These are phyloP conservation scores for Fusarium fracticaudum DNA, from an alignment of 2,329 filamentous ascomycete species.

Conservation along the genomic window DNA sequence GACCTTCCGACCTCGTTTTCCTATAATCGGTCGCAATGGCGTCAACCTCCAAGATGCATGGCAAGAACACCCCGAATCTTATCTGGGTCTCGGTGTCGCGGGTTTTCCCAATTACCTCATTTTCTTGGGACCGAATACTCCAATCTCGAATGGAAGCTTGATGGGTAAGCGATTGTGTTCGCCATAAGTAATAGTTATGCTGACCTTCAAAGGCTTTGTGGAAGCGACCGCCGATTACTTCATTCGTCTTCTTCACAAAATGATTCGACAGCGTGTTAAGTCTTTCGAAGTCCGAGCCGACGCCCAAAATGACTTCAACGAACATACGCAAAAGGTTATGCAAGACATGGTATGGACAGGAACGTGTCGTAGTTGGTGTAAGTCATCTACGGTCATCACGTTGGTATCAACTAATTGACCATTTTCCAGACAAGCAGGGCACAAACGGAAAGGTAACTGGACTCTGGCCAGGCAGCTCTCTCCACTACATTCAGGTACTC, in stretches of 20 bases:
- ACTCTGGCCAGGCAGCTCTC: not conserved
- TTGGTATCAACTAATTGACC: fast-evolving
- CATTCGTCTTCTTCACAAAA: not conserved
- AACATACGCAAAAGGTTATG: not conserved
- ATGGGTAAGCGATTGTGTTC: not conserved
- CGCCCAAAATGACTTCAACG: not conserved
- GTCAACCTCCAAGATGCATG: slow-evolving; percentile 61
- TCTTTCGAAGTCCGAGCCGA: not conserved
- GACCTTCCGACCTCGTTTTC: slow-evolving; percentile 62
- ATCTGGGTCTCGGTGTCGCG: slow-evolving; percentile 63
- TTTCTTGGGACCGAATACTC: slow-evolving; percentile 53
- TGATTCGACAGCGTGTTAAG: not conserved
- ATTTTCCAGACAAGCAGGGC: not conserved
- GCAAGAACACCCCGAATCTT: slow-evolving; percentile 57
- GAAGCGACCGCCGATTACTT: not conserved
- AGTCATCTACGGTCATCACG: fast-evolving
- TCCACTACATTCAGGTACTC: not conserved
- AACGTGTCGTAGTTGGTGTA: not conserved
- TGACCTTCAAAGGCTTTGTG: not conserved
- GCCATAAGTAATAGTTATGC: too few species aligned
- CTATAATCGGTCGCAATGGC: slow-evolving; percentile 58
- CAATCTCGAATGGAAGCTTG: slow-evolving; percentile 45
- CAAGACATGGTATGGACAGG: not conserved
- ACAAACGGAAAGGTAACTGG: not conserved
- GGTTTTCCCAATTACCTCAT: slow-evolving; percentile 66